Evolutionary conservation across 2,329 filamentous ascomycete species (phyloP).

Genomic region (Claviceps maximensis): DNA sequence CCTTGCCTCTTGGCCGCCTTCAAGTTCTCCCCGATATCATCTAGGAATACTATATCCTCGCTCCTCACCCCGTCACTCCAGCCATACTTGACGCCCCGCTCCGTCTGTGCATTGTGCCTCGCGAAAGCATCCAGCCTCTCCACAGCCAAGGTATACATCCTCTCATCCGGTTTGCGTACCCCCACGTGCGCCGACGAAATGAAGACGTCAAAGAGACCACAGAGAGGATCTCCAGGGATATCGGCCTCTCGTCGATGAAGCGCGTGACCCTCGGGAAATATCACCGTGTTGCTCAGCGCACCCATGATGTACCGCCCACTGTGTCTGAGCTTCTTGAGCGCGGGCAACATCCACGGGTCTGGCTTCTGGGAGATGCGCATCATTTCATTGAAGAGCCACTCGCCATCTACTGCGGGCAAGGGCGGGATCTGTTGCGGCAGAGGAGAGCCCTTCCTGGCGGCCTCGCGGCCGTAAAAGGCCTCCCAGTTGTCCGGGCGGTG

Average conservation of each 20-base stretch:
- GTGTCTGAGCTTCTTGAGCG: conserved; percentile 53
- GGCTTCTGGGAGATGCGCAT: conserved; percentile 58
- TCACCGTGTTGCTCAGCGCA: conserved; percentile 80
- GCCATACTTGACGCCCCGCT: conserved; percentile 25
- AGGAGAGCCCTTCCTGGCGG: conserved; percentile 23
- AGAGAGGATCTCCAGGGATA: conserved; percentile 42
- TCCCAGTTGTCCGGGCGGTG: conserved; percentile 54
- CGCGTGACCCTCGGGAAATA: conserved; percentile 64
- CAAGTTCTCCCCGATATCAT: conserved; percentile 89
- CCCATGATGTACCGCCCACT: conserved; percentile 58
- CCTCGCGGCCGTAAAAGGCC: conserved; percentile 41
- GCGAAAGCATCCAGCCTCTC: conserved; percentile 51
- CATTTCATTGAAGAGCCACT: conserved; percentile 81
- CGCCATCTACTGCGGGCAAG: conserved; percentile 60
- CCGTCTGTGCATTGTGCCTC: conserved; percentile 30
- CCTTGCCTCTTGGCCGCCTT: conserved; percentile 64
- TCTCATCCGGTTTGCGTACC: conserved; percentile 72
- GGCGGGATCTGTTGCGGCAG: conserved; percentile 37
- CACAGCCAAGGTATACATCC: conserved; percentile 67
- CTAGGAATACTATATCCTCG: conserved; percentile 69
- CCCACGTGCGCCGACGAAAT: conserved; percentile 78
- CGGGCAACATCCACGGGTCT: conserved; percentile 83
- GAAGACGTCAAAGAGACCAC: conserved; percentile 69
- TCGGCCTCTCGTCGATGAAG: conserved; percentile 38
- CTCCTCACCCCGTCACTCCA: conserved; percentile 41